Evolutionary conservation across 2,329 filamentous ascomycete species (phyloP).

Genomic region (Aspergillus niger): DNA sequence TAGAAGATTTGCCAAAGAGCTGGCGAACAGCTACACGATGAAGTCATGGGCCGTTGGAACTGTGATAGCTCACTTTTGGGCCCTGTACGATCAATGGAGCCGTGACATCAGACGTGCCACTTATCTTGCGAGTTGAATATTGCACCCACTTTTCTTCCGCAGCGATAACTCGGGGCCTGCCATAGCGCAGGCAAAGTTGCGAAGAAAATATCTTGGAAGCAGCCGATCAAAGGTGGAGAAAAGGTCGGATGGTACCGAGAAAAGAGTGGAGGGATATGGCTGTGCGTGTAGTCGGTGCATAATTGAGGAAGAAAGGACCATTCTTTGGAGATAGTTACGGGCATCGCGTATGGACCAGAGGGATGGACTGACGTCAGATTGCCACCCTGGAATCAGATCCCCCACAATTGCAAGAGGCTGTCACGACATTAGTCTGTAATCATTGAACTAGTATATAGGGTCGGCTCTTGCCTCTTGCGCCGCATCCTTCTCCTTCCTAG

Average conservation of each 20-base stretch:
- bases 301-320: background rate
- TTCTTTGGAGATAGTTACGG: background rate
- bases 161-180: too few species aligned
- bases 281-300: background rate
- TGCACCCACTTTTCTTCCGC: background rate
- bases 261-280: background rate
- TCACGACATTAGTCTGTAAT: background rate
- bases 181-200: background rate
- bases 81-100: background rate
- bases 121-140: background rate
- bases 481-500: background rate
- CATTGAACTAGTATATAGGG: background rate
- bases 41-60: slow-evolving; percentile 2
- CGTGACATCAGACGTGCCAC: slow-evolving; percentile 6
- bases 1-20: background rate
- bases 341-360: background rate
- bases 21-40: background rate
- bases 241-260: background rate
- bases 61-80: background rate
- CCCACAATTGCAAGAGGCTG: slow-evolving; percentile 5
- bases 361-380: slow-evolving; percentile 7
- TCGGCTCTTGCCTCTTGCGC: background rate
- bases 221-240: background rate
- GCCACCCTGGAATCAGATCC: slow-evolving; percentile 9
- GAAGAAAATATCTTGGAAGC: background rate